Base-by-base conservation (phyloP, 2,329 filamentous ascomycete genomes). In the Colletotrichum lentis region DNA sequence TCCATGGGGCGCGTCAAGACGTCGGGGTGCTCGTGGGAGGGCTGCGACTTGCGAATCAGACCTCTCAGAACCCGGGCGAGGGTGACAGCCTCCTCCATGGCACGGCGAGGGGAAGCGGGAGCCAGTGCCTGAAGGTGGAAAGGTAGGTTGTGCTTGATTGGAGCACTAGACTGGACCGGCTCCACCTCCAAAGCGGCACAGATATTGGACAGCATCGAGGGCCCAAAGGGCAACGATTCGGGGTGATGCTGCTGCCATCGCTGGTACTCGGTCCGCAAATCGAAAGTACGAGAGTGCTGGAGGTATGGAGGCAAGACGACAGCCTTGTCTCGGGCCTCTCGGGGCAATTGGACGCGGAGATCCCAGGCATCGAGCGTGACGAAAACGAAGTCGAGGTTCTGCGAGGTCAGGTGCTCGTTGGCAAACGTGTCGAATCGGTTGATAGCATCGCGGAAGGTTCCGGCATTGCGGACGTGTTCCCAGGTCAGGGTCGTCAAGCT, bases 321-420 rank as follows among this genome's bases (percentile, higher is more conserved):
- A 73, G 94, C 92, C 86, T 99, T 99, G 84, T 99, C 96, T 75
- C 96, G 93, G 77, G 96, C 96, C 84, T 99, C 96, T 71, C 96
- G 93, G 55, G 96, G 96, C 77, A 99, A 88, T 85, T 99, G 96
- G 67, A 99, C 96, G 74, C 96, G 93, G 69, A 99, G 89, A 79
- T 99, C 96, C 96, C 96, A 99, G 53, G 95, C 94, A 80, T 98
- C 96, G 75, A 99, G 89, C 49, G 96, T 99, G 70, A 99, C 96
- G 79, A 99, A 99, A 72, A 96, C 94, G 78, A 99, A 99, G 76
- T 97, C 95, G 77, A 96, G 88, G 78, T 97, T 96, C 80, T 97
- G 94, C 72, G 90, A 90, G 62, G 93, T 89, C 74, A 99, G 84
- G 78, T 97, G 93, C 81, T 99, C 95, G 74, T 91, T 91, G 76